A percentile compares a stretch with the other conserved stretches of the same genome.
Evolutionary conservation across 306 rosid genomes (phyloP).

Genomic region (Rosa rugosa): DNA sequence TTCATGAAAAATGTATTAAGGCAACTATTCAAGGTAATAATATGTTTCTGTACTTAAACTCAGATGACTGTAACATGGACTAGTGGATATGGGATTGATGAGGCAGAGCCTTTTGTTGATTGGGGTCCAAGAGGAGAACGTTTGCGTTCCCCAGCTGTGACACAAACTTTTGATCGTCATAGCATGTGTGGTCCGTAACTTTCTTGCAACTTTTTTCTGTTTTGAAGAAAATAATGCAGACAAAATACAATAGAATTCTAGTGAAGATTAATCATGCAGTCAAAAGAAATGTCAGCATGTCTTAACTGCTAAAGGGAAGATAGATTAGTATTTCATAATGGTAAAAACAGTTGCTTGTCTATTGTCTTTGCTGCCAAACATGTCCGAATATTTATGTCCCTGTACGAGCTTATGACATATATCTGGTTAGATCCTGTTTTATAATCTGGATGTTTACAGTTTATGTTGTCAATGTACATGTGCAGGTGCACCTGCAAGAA

Average conservation of each 20-base stretch:
- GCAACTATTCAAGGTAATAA: conserved; percentile 12
- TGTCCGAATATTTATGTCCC: background rate
- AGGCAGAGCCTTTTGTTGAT: conserved; percentile 78
- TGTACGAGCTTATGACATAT: background rate
- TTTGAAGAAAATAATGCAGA: background rate
- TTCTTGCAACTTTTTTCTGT: background rate
- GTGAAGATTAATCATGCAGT: background rate
- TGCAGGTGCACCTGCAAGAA: conserved; percentile 85
- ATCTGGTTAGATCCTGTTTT: background rate
- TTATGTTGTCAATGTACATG: conserved; percentile 8
- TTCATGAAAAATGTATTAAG: background rate
- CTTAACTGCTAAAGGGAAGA: background rate
- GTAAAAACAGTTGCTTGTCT: background rate
- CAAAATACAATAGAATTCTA: background rate
- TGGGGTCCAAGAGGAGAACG: conserved; percentile 54
- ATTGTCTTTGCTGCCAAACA: background rate
- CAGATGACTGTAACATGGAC: conserved; percentile 92
- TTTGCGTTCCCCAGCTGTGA: conserved; percentile 59
- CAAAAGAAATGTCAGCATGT: background rate
- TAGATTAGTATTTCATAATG: background rate
- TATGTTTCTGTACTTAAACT: conserved; percentile 10
- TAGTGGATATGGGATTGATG: conserved; percentile 68
- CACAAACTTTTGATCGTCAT: conserved; percentile 67
- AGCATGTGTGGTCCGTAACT: conserved; percentile 65
- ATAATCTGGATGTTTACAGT: background rate